Base-by-base conservation (phyloP, 345 rosid genomes). In the Triadica sebifera region DNA sequence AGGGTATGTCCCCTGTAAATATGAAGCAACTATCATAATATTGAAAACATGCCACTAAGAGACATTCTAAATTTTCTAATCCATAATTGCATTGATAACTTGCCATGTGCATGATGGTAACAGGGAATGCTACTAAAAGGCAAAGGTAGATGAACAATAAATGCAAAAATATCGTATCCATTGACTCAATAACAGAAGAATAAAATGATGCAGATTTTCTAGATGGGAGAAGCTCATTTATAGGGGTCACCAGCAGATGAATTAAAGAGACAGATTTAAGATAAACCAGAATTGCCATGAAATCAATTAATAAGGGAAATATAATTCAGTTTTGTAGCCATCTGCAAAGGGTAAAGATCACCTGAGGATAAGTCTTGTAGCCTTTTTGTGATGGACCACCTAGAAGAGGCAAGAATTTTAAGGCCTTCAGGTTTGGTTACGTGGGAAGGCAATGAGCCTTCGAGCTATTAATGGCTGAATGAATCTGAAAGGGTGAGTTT, bases 101-200 rank as follows among this genome's bases (percentile, higher is more conserved):
- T 24, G 74, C 59, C 81, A 83, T 65, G 61, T 75, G 86, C 66
- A 38, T 47, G 58, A 67, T 61, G 55, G 69, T 12, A 62, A n/a
- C 6, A 46, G 74, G 67, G 29, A 71, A 37, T 37, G 25, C 46
- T 20, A 46, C n/a, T 53, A 43, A 73, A 65, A 38, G 65, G 38
- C 6, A 43, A 60, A 71, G 79, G 65, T 80, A 70, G 82, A 46
- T 78, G 61, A 17, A 57, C 34, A 65, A 77, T 82, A 60, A 82
- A 73, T 79, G 81, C 76, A 72, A 20, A 67, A 77, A 46, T 56
- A 45, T 50, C 10, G 53, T 43, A 43, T 10, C n/a, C 34, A 12
- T 59, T n/a, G 3, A 57, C 19, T 43, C 6, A 53, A 4, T 53
- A 53, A 17, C 8, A 53, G 19, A 53, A 12, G 57, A 53, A 13